Evolutionary conservation across 495 filamentous ascomycete genomes (phyloP), one percentile per base, ranked within the genome.

Genomic region (Sporormia fimetaria): DNA sequence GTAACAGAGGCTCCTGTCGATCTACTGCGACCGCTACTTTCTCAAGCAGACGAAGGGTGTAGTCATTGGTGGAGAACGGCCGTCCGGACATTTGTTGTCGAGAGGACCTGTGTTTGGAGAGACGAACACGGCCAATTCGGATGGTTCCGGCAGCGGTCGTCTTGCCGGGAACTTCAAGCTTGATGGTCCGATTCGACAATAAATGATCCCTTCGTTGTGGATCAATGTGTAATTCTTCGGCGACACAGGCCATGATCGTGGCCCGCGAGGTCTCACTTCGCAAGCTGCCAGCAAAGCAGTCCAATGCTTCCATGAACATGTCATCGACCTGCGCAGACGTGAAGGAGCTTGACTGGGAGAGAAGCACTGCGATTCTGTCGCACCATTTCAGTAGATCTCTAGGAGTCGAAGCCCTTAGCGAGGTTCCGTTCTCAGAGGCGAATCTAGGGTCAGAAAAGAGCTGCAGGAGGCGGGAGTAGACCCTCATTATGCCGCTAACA

Each of bases 361-460:
- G 78, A 64, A 49, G 64, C 60, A 39, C 83, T 65, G 40, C 24
- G 21, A 93, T 63, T 32, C 92, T 74, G 22, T 70, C 69, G 58
- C 85, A 93, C 74, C 92, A 87, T 57, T 93, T 94, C 48, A 96
- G 67, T 14, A 99, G 64, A 58, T 95, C 88, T 42, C 84, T 70
- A 17, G 86, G 78, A 10, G 77, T 84, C 15, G 76, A 62, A 2
- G 73, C 67, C 29, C 80, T 72, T 11, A 74, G 68, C 18, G 50
- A 50, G 3, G 36, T 47, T n/a, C 41, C 43, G 29, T 67, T 75
- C 44, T 67, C 59, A n/a, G 67, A 63, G 2, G 70, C 63, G 40
- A 75, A 69, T 15, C 63, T 61, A 21, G 71, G 64, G 20, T 68
- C 66, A 31, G 62, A 62, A 33, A 64, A 69, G 8, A 72, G 56